Evolutionary conservation across 2,329 filamentous ascomycete species (phyloP), one percentile per base, ranked within the genome.

Genomic region (Epicoccum sorghinum): DNA sequence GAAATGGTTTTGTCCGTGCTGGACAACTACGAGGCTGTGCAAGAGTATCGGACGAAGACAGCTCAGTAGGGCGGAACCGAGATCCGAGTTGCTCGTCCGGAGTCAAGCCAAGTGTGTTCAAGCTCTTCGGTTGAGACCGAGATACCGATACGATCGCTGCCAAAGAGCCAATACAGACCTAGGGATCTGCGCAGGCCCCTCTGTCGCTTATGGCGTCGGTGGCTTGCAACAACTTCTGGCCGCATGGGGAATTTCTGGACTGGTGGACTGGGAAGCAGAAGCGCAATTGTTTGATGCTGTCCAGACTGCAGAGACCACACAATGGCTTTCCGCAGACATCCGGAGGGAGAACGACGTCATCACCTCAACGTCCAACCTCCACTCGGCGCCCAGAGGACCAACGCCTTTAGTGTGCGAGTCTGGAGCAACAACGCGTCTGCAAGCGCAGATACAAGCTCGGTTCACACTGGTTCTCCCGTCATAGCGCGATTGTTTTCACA

Each of bases 131-230:
- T 4, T 36, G 25, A 46, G 35, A 30, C 39, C 27, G 45, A 45
- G 30, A 22, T 18, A 18, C 18, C 18, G 18, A 18, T 18, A 18
- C 18, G 18, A 18, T 18, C 18, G 18, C 18, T 18, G 18, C 18
- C 18, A 14, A 29, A 5, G 7, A 18, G 24, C 41, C 40, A 37
- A 13, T 10, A 36, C 36, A 14, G n/a, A 35, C 40, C 7, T 41
- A 41, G 47, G 29, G 46, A 55, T 55, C 52, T 50, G 30, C 52
- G n/a, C 52, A 50, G 46, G 52, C 52, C 22, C 18, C 32, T 18
- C 25, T 13, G 13, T 45, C 18, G 13, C 42, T 40, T 24, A 14
- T 41, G 45, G 29, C 37, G 22, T 42, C 30, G 7, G 25, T 32
- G 30, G 27, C 30, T 35, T 23, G 41, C 41, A 46, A 36, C 37